Conservation (phyloP, 139 green algal species). For the Micromonas pusilla region DNA sequence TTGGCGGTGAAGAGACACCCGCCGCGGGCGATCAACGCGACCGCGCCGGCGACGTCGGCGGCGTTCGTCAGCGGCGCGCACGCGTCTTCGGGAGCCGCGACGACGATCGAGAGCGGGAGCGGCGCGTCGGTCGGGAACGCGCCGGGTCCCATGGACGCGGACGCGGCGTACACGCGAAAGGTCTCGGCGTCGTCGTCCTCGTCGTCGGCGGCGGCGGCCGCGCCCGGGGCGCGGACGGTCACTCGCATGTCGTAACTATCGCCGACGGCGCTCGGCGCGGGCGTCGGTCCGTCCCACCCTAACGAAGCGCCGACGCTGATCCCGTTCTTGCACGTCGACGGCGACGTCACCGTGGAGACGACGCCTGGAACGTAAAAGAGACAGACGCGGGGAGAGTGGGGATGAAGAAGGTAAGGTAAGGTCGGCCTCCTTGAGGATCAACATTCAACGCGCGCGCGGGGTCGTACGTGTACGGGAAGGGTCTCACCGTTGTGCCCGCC, state of each 20-base stretch:
- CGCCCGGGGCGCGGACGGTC: too few species aligned
- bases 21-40: slow-evolving; percentile 22
- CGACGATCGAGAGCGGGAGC: slow-evolving; percentile 9
- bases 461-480: too few species aligned
- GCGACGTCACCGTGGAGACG: slow-evolving; percentile 60
- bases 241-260: too few species aligned
- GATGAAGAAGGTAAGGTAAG: too few species aligned
- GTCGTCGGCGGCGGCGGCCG: too few species aligned
- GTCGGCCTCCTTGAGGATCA: too few species aligned
- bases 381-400: too few species aligned
- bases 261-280: not conserved
- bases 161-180: not conserved
- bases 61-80: slow-evolving; percentile 9
- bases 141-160: not conserved
- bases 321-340: slow-evolving; percentile 74
- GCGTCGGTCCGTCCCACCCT: slow-evolving; percentile 8
- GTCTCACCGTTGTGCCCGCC: slow-evolving; percentile 8
- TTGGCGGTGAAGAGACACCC: slow-evolving; percentile 29
- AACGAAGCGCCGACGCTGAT: slow-evolving; percentile 70
- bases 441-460: too few species aligned
- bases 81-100: not conserved
- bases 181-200: too few species aligned
- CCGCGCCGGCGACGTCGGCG: not conserved
- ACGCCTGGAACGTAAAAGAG: too few species aligned
- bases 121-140: not conserved